Base-by-base conservation (phyloP, 1,139 yeast species). In the Pichia terricola region DNA sequence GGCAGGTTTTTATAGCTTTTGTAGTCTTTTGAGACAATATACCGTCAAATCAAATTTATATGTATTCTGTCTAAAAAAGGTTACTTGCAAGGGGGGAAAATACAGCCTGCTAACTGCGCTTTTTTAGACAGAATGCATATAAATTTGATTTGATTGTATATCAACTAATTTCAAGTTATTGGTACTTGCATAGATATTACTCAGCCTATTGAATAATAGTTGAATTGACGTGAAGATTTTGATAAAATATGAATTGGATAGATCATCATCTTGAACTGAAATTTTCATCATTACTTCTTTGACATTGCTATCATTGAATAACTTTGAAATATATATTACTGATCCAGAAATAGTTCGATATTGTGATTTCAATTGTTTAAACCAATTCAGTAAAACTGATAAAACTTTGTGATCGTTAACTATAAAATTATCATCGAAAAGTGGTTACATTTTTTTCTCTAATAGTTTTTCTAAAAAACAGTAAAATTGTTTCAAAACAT, bases 1-100 rank as follows among this genome's bases (percentile, higher is more conserved):
- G 84, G 87, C 7, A 86, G 87, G 0, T 79, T 78, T 53, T 61
- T 77, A 30, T 30, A 30, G 10, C 9, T 30, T 30, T 30, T 30
- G 10, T 30, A 30, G 32, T 16, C 22, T 16, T 16, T 16, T 16
- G 32, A 30, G 11, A 30, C 8, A 30, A 7, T 9, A 35, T n/a
- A n/a, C n/a, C n/a, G n/a, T n/a, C n/a, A n/a, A n/a, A n/a, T n/a
- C n/a, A n/a, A n/a, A n/a, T n/a, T n/a, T n/a, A n/a, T n/a, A n/a
- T n/a, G n/a, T n/a, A n/a, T n/a, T n/a, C n/a, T n/a, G n/a, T n/a
- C n/a, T n/a, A n/a, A n/a, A n/a, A n/a, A n/a, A n/a, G n/a, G n/a
- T n/a, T n/a, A n/a, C n/a, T n/a, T n/a, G n/a, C n/a, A n/a, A n/a
- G n/a, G n/a, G n/a, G n/a, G n/a, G n/a, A n/a, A n/a, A n/a, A n/a